Base-by-base conservation (phyloP, 352 stramenopile species). In the Thalassiosira oceanica region DNA sequence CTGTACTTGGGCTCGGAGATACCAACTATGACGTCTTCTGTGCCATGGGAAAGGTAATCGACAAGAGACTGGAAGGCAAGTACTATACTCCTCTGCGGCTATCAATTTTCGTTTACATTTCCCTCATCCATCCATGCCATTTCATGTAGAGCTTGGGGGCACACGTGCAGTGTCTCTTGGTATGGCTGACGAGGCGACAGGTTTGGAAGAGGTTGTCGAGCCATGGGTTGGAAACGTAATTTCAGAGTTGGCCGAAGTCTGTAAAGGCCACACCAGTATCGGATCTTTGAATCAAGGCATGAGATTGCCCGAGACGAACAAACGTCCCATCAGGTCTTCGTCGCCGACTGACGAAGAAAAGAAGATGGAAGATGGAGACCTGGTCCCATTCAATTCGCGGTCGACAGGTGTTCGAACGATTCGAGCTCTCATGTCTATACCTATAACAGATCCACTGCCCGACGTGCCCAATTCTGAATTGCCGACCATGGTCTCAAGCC, bases 1-100 rank as follows among this genome's bases (percentile, higher is more conserved):
- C 87, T 28, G 90, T 97, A 23, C 83, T 97, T 10, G 94, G 81
- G 0, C 84, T 97, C 1, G 94, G 94, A 26, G 94, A 97, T 80
- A 96, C 93, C 37, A 97, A 97, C 80, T 97, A 97, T 73, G 92
- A 97, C 80, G 90, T 96, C 50, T 97, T 97, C 64, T 96, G 92
- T 61, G 92, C 94, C 46, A 93, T 93, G 55, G 93, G 91, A 26
- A 95, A 96, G 56, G 81, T 78, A 29, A 92, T 97, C 36, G 88
- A 96, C 69, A 94, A 89, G 46, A 85, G 89, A 29, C 78, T 97
- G 39, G 29, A 52, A 5, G n/a, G n/a, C n/a, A n/a, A n/a, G n/a
- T n/a, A n/a, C n/a, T n/a, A n/a, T n/a, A n/a, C n/a, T n/a, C n/a
- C n/a, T n/a, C n/a, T n/a, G n/a, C n/a, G n/a, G n/a, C n/a, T n/a